Base-by-base conservation (phyloP, 345 rosid genomes). In the Euclidium syriacum region DNA sequence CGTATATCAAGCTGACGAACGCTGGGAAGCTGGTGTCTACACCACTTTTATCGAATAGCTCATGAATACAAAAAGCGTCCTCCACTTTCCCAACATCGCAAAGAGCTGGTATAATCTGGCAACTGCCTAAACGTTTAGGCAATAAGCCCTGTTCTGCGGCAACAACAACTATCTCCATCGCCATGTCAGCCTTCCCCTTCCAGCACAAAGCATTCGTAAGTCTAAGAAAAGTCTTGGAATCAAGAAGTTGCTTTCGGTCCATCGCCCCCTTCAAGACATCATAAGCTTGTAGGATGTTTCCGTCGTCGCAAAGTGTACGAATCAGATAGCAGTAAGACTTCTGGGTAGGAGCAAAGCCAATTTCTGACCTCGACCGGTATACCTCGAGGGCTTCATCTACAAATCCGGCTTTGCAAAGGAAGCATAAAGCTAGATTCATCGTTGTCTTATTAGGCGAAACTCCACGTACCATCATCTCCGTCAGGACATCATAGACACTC, bases 401-500 rank as follows among this genome's bases (percentile, higher is more conserved):
- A 82, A 82, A 80, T 39, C 99, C 96, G 3, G 83, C 85, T 70
- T 94, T 94, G 66, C 96, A 84, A 65, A 90, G 81, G 78, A 84
- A 94, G 70, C 95, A 84, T 29, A 94, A 73, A 24, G 82, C 77
- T 41, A 84, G 80, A 64, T 79, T 80, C 80, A 87, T 77, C 1
- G 96, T 85, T 29, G 66, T 54, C 73, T 52, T 68, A 59, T 85
- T 80, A 48, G 96, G 88, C 7, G 59, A 65, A 65, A 90, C 67
- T 32, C 71, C 70, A 47, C 51, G 62, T 27, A 80, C 82, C 61
- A 74, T 80, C 97, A 87, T 94, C 63, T 90, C 95, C 38, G 72
- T 65, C 41, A 94, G 58, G 68, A 94, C 39, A 75, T 90, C 88
- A 65, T 68, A 79, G 12, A 64, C 91, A 40, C 89, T 83, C 69